Evolutionary conservation across 2,329 filamentous ascomycete genomes (phyloP).

Genomic region (Epichloe uncinata): DNA sequence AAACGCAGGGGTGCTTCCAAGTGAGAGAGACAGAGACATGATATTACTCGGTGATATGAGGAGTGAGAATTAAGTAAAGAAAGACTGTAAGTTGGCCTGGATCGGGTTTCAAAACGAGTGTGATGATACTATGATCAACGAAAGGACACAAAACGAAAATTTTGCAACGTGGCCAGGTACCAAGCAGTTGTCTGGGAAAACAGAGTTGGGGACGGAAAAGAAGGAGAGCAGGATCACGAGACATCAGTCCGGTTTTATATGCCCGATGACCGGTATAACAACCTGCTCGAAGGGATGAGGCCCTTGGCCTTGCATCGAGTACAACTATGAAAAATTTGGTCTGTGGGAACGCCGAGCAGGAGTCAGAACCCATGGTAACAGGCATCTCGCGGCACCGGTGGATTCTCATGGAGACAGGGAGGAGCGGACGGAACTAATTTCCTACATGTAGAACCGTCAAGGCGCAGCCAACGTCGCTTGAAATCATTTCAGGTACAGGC

Average conservation of each 20-base stretch:
- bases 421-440: background rate
- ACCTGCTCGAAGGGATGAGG: no score
- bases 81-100: slow-evolving; percentile 21
- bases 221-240: slow-evolving; percentile 1
- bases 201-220: background rate
- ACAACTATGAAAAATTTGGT: no score
- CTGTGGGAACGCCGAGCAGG: no score
- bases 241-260: slow-evolving; percentile 1
- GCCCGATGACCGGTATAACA: no score
- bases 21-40: slow-evolving; percentile 12
- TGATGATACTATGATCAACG: slow-evolving; percentile 20
- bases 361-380: background rate
- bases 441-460: background rate
- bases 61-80: background rate
- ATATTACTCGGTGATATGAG: slow-evolving; percentile 3
- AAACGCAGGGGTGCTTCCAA: slow-evolving; percentile 3
- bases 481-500: slow-evolving; percentile 19
- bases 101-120: slow-evolving; percentile 18
- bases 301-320: no score
- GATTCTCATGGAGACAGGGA: background rate
- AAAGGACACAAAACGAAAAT: slow-evolving; percentile 26
- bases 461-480: background rate
- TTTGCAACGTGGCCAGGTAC: slow-evolving; percentile 20
- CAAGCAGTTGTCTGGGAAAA: slow-evolving; percentile 15
- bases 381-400: background rate